These are phyloP conservation scores for Acidomyces sp. DNA, from an alignment of 495 filamentous ascomycete genomes.

Conservation along the genomic window DNA sequence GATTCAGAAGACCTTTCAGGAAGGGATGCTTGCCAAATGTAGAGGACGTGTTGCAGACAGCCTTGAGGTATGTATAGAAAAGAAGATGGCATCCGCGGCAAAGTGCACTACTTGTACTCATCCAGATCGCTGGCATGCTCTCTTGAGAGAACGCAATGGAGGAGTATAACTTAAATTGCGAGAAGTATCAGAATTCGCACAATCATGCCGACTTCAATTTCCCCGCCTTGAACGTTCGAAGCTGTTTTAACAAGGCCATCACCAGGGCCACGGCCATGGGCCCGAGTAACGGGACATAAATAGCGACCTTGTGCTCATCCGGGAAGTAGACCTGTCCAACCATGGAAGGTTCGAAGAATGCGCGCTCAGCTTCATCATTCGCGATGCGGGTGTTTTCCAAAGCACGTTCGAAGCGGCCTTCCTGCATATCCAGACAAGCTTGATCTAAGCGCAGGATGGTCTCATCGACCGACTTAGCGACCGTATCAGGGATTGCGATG, in stretches of 20 bases:
- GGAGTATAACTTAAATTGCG: too few species aligned
- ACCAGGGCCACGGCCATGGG: slow-evolving; percentile 84
- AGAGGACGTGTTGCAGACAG: too few species aligned
- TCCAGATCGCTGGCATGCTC: not conserved
- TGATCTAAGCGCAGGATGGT: slow-evolving; percentile 63
- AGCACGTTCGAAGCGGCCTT: slow-evolving; percentile 50
- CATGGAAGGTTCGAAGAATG: slow-evolving; percentile 99
- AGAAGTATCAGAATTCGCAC: too few species aligned
- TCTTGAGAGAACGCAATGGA: not conserved
- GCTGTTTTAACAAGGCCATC: slow-evolving; percentile 69
- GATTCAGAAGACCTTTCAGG: too few species aligned
- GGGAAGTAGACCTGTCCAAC: slow-evolving; percentile 96
- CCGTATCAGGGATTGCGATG: slow-evolving; percentile 77
- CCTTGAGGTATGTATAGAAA: too few species aligned
- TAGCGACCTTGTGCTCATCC: slow-evolving; percentile 96
- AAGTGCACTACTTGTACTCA: too few species aligned
- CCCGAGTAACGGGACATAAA: slow-evolving; percentile 82
- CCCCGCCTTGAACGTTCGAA: slow-evolving; percentile 22
- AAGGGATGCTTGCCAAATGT: too few species aligned
- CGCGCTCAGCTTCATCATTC: slow-evolving; percentile 77
- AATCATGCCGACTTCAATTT: slow-evolving; percentile 8
- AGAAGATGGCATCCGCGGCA: too few species aligned
- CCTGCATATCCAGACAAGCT: slow-evolving; percentile 59
- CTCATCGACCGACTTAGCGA: slow-evolving; percentile 70
- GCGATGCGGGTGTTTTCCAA: slow-evolving; percentile 71